Percentiles rank a stretch among this genome's conserved stretches.
Conservation (phyloP, 2,329 filamentous ascomycete genomes). For the Pseudocercospora eumusae region DNA sequence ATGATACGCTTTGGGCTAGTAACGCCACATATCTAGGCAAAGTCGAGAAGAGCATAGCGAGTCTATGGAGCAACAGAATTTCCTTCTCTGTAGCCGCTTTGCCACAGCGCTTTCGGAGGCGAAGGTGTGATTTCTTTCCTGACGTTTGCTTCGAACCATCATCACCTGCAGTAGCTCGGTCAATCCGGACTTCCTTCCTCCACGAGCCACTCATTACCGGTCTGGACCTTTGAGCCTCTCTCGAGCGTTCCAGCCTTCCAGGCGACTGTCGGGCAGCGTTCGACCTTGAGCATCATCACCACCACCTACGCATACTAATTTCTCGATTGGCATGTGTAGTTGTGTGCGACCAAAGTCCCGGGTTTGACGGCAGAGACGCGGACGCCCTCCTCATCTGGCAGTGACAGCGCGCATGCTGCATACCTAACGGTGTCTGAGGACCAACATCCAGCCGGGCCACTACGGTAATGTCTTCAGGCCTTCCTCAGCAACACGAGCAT, state of each 20-base stretch:
- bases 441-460: conserved; percentile 11
- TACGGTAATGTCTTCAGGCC: conserved; percentile 24
- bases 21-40: conserved; percentile 22
- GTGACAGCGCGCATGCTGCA: conserved; percentile 8
- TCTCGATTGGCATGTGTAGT: conserved; percentile 9
- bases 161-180: not conserved
- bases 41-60: not conserved
- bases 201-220: conserved; percentile 2
- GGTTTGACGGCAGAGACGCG: not conserved
- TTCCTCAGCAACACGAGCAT: conserved; percentile 16
- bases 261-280: not conserved
- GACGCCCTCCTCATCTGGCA: conserved; percentile 5
- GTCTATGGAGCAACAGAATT: not conserved
- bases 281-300: not conserved
- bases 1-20: conserved; percentile 20
- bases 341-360: not conserved
- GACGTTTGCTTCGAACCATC: not conserved
- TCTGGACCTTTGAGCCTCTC: not conserved
- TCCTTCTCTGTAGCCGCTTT: not conserved
- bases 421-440: conserved; percentile 12
- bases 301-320: not conserved
- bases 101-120: not conserved
- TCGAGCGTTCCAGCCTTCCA: not conserved
- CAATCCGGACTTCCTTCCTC: not conserved
- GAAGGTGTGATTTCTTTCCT: not conserved